Evolutionary conservation across 306 rosid genomes (phyloP), one percentile per base, ranked within the genome.

Genomic region (Cicer yamashitae): DNA sequence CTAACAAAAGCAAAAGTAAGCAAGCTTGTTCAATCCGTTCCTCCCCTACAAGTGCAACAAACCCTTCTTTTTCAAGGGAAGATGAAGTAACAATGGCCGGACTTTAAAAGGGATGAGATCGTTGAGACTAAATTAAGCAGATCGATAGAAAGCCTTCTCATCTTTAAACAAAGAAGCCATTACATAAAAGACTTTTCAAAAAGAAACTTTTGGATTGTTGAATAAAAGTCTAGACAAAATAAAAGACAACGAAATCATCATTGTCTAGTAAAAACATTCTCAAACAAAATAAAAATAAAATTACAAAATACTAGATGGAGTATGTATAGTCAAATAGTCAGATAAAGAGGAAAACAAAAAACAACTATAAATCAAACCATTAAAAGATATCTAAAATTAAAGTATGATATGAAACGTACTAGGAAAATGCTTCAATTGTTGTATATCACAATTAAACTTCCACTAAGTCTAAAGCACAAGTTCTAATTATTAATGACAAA

Each of bases 71-170:
- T 25, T 22, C 45, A 52, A 34, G 50, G 50, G 40, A 34, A 76
- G 66, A 62, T 15, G 15, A 38, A 30, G 43, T 58, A 40, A 38
- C 14, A 41, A 71, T 10, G 11, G 8, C 45, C 12, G 7, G 34
- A 44, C 66, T 34, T 43, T 34, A 8, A 6, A 58, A 57, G 43
- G 44, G n/a, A 56, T 17, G 41, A 56, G 30, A 7, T 1, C 6
- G n/a, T 56, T 77, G 41, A 10, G 76, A 58, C 62, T 68, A 57
- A 25, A 72, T 38, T 15, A 71, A 71, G 46, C 50, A 40, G 46
- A 59, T 78, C 14, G 51, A 20, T 14, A 37, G 41, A 57, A 67
- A 43, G 50, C 39, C 7, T 45, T 43, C 60, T 45, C 45, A 40
- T 54, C 60, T 46, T 54, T 43, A 67, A 66, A 20, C 25, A 75